Conservation (phyloP, 75 land plant genomes). For the Cupressus sempervirens region DNA sequence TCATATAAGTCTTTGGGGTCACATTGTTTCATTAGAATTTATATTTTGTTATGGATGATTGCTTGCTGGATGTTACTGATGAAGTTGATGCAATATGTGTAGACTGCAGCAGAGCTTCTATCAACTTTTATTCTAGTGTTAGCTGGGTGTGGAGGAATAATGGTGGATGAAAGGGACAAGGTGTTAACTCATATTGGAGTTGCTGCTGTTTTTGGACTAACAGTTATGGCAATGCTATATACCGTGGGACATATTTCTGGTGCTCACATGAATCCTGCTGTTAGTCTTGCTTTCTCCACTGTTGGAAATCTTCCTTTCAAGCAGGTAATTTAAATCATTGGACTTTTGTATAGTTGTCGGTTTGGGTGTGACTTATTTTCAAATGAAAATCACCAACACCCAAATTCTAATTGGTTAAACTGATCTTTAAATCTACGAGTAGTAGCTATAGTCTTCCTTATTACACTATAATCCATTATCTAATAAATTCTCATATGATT, state of each 20-base stretch:
- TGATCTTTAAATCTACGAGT: background rate
- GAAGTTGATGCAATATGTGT: background rate
- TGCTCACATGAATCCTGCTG: conserved; percentile 54
- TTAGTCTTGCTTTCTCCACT: conserved; percentile 46
- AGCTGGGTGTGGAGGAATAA: background rate
- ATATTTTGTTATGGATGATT: background rate
- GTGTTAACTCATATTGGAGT: conserved; percentile 20
- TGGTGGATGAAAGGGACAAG: background rate
- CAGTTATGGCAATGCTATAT: conserved; percentile 43
- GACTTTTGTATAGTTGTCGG: too few relatives aligned
- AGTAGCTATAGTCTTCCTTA: too few relatives aligned
- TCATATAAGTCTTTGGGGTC: too few relatives aligned
- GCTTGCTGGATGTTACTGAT: background rate
- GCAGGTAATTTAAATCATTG: conserved; percentile 27
- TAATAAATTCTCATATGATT: too few relatives aligned
- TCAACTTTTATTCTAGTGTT: background rate
- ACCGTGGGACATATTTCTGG: conserved; percentile 53
- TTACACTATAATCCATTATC: too few relatives aligned
- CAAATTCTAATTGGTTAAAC: background rate
- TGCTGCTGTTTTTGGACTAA: conserved; percentile 27
- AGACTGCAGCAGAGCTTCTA: conserved; percentile 2
- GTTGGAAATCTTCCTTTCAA: conserved; percentile 44
- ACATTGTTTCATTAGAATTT: too few relatives aligned
- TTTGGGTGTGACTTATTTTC: too few relatives aligned
- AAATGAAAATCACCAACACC: background rate